A percentile compares a stretch with the other conserved stretches of the same genome.
These are phyloP conservation scores for Baorangia bicolor DNA, from an alignment of 768 basidiomycete species.

Conservation along the genomic window DNA sequence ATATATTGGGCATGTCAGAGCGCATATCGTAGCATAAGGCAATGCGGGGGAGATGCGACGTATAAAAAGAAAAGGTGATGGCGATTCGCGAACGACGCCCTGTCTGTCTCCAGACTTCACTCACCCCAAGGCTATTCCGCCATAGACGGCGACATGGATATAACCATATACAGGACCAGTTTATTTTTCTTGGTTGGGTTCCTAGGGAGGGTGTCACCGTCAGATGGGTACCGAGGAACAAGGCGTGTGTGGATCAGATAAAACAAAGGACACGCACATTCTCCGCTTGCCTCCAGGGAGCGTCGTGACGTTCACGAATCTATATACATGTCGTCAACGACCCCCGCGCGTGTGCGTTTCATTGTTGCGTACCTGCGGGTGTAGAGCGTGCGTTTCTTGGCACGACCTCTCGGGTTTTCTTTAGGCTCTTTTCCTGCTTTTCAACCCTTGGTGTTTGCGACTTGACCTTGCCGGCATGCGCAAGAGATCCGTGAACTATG, in stretches of 20 bases:
- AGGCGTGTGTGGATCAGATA: constrained; percentile 69
- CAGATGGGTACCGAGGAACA: constrained; percentile 51
- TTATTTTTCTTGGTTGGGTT: constrained; percentile 33
- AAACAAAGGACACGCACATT: constrained; percentile 69
- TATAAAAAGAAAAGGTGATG: constrained; percentile 9
- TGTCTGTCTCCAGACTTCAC: constrained; percentile 3
- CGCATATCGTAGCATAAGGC: constrained; percentile 24
- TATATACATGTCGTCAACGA: constrained; percentile 27
- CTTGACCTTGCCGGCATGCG: constrained; percentile 99
- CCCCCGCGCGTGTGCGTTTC: accelerated
- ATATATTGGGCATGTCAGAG: constrained; percentile 23
- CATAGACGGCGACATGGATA: constrained; percentile 9
- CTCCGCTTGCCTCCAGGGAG: constrained; percentile 90
- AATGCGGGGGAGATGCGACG: constrained; percentile 8
- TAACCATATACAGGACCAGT: constrained; percentile 1
- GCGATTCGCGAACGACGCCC: constrained; percentile 1
- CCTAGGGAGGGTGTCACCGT: constrained; percentile 13
- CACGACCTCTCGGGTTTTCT: constrained; percentile 96
- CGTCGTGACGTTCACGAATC: constrained; percentile 92
- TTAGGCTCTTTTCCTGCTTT: constrained; percentile 99
- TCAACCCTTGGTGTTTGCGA: constrained; percentile 98
- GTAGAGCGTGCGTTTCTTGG: constrained; percentile 94
- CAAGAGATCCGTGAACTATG: constrained; percentile 96
- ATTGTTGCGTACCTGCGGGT: constrained; percentile 73
- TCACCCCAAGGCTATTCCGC: constrained; percentile 17